These are phyloP conservation scores for Cyclotella choctawhatcheeana DNA, from an alignment of 108 stramenopile species.

Conservation along the genomic window DNA sequence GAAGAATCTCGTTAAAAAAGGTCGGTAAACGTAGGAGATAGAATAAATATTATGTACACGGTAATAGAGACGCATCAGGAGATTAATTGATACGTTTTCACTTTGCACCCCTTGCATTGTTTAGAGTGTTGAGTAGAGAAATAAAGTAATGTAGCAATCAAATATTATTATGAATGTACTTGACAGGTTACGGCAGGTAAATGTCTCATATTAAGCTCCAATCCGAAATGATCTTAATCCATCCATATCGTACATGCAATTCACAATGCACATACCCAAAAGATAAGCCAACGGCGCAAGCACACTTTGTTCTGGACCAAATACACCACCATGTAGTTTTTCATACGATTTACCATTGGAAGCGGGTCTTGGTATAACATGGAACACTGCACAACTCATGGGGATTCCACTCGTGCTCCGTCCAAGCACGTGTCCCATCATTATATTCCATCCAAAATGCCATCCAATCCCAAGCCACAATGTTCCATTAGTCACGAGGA, in stretches of 20 bases:
- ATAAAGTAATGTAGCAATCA: too few relatives aligned
- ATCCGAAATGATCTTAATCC: conserved; percentile 17
- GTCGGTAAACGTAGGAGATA: background rate
- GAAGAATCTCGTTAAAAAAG: background rate
- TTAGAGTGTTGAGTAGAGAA: too few relatives aligned
- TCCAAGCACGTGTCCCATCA: conserved; percentile 46
- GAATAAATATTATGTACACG: background rate
- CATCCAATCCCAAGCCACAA: conserved; percentile 45
- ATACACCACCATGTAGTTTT: conserved; percentile 39
- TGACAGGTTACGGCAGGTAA: too few relatives aligned
- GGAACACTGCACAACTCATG: conserved; percentile 35
- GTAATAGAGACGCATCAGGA: background rate
- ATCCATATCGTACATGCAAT: conserved; percentile 26
- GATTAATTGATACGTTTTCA: too few relatives aligned
- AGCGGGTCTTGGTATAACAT: conserved; percentile 20
- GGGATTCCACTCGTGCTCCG: conserved; percentile 39
- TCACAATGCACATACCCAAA: conserved; percentile 28
- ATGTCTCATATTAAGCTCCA: too few relatives aligned
- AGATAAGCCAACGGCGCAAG: conserved; percentile 43
- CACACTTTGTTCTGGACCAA: conserved; percentile 43
- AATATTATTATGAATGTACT: too few relatives aligned
- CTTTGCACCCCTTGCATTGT: too few relatives aligned
- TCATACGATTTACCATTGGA: conserved; percentile 6
- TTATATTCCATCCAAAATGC: conserved; percentile 57
- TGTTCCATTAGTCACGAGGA: conserved; percentile 31